phyloP scores from a whole-genome alignment of 768 basidiomycete species.

The Lactifluus hygrophoroides region DNA sequence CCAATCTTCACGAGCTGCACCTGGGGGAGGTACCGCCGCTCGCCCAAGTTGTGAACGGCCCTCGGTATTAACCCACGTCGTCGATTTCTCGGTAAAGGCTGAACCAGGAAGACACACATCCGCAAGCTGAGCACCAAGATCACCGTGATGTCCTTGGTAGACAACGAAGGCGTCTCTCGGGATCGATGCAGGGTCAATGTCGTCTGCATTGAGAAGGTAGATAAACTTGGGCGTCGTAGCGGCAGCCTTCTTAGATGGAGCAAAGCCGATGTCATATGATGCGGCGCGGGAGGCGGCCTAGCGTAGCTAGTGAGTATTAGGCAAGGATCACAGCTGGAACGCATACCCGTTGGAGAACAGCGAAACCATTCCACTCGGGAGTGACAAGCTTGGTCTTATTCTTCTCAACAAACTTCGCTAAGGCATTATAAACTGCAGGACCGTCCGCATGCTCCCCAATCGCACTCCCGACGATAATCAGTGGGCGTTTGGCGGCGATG shows the following conservation, averaged over 20 bases:
- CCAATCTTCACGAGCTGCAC: slow-evolving; percentile 94
- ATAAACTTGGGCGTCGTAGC: slow-evolving; percentile 83
- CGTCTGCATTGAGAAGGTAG: slow-evolving; percentile 95
- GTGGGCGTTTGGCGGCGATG: slow-evolving; percentile 78
- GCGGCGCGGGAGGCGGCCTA: slow-evolving; percentile 89
- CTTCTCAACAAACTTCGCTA: slow-evolving; percentile 71
- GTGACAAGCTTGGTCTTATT: slow-evolving; percentile 72
- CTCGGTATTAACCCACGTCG: slow-evolving; percentile 96
- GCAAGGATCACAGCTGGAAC: background rate
- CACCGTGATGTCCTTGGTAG: slow-evolving; percentile 98
- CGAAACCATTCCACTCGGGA: slow-evolving; percentile 94
- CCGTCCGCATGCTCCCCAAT: slow-evolving; percentile 82
- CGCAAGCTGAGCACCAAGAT: slow-evolving; percentile 92
- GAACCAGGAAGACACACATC: slow-evolving; percentile 90
- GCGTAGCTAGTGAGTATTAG: background rate
- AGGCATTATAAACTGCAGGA: slow-evolving; percentile 60
- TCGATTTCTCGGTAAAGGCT: slow-evolving; percentile 88
- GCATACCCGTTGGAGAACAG: slow-evolving; percentile 81
- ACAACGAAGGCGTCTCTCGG: slow-evolving; percentile 93
- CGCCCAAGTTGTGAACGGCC: slow-evolving; percentile 87
- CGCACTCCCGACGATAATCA: slow-evolving; percentile 90
- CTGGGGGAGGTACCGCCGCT: slow-evolving; percentile 90
- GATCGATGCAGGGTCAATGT: slow-evolving; percentile 80
- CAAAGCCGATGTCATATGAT: slow-evolving; percentile 92
- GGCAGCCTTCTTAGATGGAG: slow-evolving; percentile 72